phyloP scores from a whole-genome alignment of 2,329 filamentous ascomycete species.

The Aschersonia sp. region DNA sequence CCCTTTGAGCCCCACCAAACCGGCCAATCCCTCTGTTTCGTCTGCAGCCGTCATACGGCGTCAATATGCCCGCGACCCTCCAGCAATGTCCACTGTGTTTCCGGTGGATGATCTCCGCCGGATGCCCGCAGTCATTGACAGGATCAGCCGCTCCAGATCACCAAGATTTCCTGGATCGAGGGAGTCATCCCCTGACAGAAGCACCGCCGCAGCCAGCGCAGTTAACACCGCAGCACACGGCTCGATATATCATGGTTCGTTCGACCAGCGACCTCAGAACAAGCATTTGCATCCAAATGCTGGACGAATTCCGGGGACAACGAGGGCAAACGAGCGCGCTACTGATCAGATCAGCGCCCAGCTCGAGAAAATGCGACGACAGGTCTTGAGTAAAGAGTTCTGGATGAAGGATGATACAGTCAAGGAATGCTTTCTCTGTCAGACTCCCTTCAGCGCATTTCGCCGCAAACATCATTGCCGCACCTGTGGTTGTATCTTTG shows the following conservation, averaged over 20 bases:
- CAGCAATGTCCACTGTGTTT: conserved; percentile 19
- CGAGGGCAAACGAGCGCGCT: conserved; percentile 35
- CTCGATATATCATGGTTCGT: conserved; percentile 42
- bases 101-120: conserved; percentile 24
- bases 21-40: conserved; percentile 13
- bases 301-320: conserved; percentile 41
- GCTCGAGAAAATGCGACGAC: conserved; percentile 62
- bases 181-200: conserved; percentile 44
- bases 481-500: conserved; percentile 95
- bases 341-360: conserved; percentile 45
- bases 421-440: conserved; percentile 91
- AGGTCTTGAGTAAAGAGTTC: conserved; percentile 86
- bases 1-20: conserved; percentile 28
- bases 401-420: conserved; percentile 99
- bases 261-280: conserved; percentile 29
- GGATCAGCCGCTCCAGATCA: conserved; percentile 33
- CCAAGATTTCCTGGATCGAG: conserved; percentile 32
- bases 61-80: conserved; percentile 16
- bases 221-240: conserved; percentile 45
- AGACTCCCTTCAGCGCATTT: conserved; percentile 82
- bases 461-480: conserved; percentile 94
- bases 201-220: conserved; percentile 40
- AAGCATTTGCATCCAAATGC: conserved; percentile 30
- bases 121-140: conserved; percentile 38
- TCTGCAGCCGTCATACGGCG: conserved; percentile 18